A percentile compares a stretch with the other conserved stretches of the same genome.
These are phyloP conservation scores for Vanilla planifolia DNA, from an alignment of 106 monocot genomes.

Conservation along the genomic window DNA sequence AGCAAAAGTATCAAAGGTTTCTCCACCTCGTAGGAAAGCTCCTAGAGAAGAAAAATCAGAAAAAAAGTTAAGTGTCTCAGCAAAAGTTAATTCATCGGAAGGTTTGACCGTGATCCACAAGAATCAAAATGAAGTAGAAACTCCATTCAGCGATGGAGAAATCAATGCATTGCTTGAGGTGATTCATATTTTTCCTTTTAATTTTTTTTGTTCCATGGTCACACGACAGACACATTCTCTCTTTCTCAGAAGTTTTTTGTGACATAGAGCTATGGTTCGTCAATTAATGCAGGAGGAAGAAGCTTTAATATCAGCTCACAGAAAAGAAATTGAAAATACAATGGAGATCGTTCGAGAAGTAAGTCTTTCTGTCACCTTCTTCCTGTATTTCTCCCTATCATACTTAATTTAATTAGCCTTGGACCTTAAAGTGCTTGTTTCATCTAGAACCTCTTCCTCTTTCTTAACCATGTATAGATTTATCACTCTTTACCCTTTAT, in stretches of 20 bases:
- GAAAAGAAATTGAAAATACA: constrained; percentile 76
- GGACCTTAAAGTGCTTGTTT: too few relatives aligned
- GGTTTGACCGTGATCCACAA: constrained; percentile 19
- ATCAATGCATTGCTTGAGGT: constrained; percentile 61
- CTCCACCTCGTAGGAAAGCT: constrained; percentile 70
- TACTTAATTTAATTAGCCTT: too few relatives aligned
- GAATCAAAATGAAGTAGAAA: constrained; percentile 31
- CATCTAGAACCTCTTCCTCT: too few relatives aligned
- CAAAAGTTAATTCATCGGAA: constrained; percentile 40
- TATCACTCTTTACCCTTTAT: too few relatives aligned
- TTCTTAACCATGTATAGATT: too few relatives aligned
- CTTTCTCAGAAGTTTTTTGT: too few relatives aligned
- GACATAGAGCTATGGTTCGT: too few relatives aligned
- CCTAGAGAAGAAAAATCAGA: constrained; percentile 60
- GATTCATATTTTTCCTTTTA: not conserved
- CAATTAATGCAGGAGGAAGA: constrained; percentile 41
- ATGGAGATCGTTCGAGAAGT: constrained; percentile 72
- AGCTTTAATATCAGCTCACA: constrained; percentile 60
- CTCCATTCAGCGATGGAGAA: constrained; percentile 27
- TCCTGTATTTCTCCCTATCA: too few relatives aligned
- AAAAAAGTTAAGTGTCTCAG: constrained; percentile 37
- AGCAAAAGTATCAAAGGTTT: constrained; percentile 66
- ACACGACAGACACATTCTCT: too few relatives aligned
- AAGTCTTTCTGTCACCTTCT: constrained; percentile 12
- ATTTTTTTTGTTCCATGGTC: not conserved